Base-by-base conservation (phyloP, 345 rosid species). In the Murraya paniculata region DNA sequence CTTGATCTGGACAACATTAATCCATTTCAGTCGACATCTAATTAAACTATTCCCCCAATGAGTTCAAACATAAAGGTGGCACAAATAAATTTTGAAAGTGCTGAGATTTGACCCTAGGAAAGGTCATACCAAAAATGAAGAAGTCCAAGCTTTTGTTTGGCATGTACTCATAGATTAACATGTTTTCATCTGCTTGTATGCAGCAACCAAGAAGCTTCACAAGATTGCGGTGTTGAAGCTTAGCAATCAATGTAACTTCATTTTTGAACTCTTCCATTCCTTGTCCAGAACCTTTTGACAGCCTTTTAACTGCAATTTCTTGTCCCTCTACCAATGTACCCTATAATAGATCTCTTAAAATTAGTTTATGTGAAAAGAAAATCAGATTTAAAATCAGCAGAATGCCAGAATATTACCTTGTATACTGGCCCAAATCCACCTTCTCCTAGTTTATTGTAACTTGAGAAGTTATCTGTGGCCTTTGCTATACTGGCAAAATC, bases 391-490 rank as follows among this genome's bases (percentile, higher is more conserved):
- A 60, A 25, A 38, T 48, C 64, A 2, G 22, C 22, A 48, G 31
- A 4, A 27, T 22, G 16, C 31, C 48, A 25, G 24, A 28, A 60
- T 19, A 24, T 78, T 80, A 86, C 89, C 86, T 72, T 86, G 77
- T 84, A 85, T 21, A 86, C 88, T 13, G 68, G 66, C 5, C 89
- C 89, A 72, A 88, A 88, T 7, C 91, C 91, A 3, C 91, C 89
- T 59, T 79, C 77, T 30, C 91, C 91, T 2, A 88, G 72, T 66
- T 81, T 81, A 62, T 86, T 84, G 36, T 79, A 69, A 4, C 79
- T 79, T 33, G 83, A 75, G 78, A 88, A 88, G 75, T 81, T 76
- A 65, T 73, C 27, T 5, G 86, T 82, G 48, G 84, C 82, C 25
- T 69, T 35, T 24, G 85, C 68, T 68, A 86, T 71, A 30, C 76